Evolutionary conservation across 2,329 filamentous ascomycete genomes (phyloP), one percentile per base, ranked within the genome.

Genomic region (Beauveria varroae): DNA sequence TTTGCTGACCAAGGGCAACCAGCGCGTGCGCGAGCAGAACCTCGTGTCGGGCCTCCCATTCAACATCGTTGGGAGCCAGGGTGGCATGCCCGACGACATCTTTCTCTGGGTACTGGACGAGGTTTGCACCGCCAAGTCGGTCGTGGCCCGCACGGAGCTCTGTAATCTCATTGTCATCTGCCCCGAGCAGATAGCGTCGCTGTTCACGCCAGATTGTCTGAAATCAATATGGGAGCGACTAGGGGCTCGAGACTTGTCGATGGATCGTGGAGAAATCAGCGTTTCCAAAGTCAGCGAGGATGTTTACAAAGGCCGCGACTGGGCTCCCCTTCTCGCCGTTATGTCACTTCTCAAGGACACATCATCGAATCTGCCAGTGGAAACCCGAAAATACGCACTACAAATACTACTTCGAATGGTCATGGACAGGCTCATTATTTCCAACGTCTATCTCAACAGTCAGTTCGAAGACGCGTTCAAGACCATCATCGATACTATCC

Each of bases 71-170:
- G 58, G 52, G 5, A 69, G 69, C 51, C 65, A 62, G 1, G 66
- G 67, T 14, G 65, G 64, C 9, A 69, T 91, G 14, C 84, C 88
- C 0, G 83, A 90, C 63, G 81, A 87, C 60, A 68, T 91, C 1
- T 79, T 90, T 55, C 67, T 80, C 18, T 93, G 89, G 89, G 75
- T 91, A 3, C 68, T 89, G 6, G 74, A 82, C 55, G 81, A 86
- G 73, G 74, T 86, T 24, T 83, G 81, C 60, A 69, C 76, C 2
- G 85, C 89, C 66, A 73, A 75, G 46, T 80, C 81, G 37, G 74
- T 78, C 47, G 77, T 83, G 50, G 70, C 90, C 47, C 80, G 85
- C 55, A 71, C 79, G 60, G 82, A 86, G 62, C 91, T 91, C 69
- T 75, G 80, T 60, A 79, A 80, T 50, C 71, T 91, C 4, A 73